Conservation (phyloP, 2,329 filamentous ascomycete genomes). For the Ceratocystis ficicola region DNA sequence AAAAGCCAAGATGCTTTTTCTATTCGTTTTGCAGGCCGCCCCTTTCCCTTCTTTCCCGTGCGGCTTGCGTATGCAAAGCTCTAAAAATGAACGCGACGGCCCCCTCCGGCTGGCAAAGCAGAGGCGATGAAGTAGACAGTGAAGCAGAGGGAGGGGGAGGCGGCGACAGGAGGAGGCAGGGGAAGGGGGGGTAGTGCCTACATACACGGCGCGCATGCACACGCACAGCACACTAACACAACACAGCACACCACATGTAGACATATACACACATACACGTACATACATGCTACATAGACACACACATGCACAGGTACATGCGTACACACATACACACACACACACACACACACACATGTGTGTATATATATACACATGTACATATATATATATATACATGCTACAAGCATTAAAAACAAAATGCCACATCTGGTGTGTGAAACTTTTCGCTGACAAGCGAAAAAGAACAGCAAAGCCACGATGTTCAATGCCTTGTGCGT, state of each 20-base stretch:
- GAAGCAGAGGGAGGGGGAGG: background rate
- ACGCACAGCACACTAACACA: too few relatives aligned
- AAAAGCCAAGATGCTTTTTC: background rate
- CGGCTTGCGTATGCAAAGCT: background rate
- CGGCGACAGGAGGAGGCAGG: background rate
- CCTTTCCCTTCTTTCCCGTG: background rate
- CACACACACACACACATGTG: too few relatives aligned
- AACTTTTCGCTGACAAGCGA: slow-evolving; percentile 2
- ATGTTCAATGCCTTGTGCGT: slow-evolving; percentile 3
- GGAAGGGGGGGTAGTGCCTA: too few relatives aligned
- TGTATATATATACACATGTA: too few relatives aligned
- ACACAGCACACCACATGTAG: too few relatives aligned
- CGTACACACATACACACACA: too few relatives aligned
- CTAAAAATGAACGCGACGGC: background rate
- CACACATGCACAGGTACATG: too few relatives aligned
- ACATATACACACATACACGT: too few relatives aligned
- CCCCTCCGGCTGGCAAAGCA: background rate
- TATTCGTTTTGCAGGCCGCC: background rate
- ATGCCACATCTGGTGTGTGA: slow-evolving; percentile 4
- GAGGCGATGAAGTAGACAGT: background rate
- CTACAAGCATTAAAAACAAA: slow-evolving; percentile 1
- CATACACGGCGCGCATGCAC: too few relatives aligned
- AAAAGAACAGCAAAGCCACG: slow-evolving; percentile 1
- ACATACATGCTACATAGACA: too few relatives aligned
- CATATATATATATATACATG: background rate